Base-by-base conservation (phyloP, 768 basidiomycete genomes). In the Russula vinacea region DNA sequence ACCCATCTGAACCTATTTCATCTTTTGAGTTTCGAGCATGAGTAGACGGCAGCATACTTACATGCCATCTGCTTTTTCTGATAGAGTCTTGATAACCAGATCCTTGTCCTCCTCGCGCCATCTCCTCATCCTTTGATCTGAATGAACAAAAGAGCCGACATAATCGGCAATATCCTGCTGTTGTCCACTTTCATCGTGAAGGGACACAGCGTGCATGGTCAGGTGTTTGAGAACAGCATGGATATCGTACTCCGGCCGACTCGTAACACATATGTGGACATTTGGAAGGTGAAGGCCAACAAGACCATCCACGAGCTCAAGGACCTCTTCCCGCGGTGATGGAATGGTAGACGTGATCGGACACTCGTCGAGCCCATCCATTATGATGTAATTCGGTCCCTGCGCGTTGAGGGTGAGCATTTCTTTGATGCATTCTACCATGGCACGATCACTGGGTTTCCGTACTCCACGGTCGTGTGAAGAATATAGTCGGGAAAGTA, bases 301-400 rank as follows among this genome's bases (percentile, higher is more conserved):
- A 19, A 61, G 52, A 0, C 54, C 52, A n/a, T 52, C 29, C 8
- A 61, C 11, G 11, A 61, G 32, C 22, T 17, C 44, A 10, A 58
- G 22, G 35, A 56, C 19, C 0, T 56, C 37, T 50, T 44, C 55
- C 14, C 62, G 56, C 10, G 55, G 39, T 3, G 62, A 40, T 29
- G 39, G 19, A 16, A 32, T 32, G 5, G 11, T 22, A 26, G 47
- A 49, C 13, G 47, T 14, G 24, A 26, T 5, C 6, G 55, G 62
- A 17, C 62, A 40, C 22, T 62, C 62, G 8, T 62, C 62, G 1
- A 62, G 33, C 0, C 24, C 62, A 40, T 62, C 62, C 3, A 57
- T 0, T 6, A 56, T 24, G 17, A 61, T 22, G 42, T 54, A 61
- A 24, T 19, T 54, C 8, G 42, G 51, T 1, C 4, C 5, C 3